A percentile compares a stretch with the other conserved stretches of the same genome.
phyloP scores from a whole-genome alignment of 176 grass and related monocot species.

The Cenchrus purpureus region DNA sequence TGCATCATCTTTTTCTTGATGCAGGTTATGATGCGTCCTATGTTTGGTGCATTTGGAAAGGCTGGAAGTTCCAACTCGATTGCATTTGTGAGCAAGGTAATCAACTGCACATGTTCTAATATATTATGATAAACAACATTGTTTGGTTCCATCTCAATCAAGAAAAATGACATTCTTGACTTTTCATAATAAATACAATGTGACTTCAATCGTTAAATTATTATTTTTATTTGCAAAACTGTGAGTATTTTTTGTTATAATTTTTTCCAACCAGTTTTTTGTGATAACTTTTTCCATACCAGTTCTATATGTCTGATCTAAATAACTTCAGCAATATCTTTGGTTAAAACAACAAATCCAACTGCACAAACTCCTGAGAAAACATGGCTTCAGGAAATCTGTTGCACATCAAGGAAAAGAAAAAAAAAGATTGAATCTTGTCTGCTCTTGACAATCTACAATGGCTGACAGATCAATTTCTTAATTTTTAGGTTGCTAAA shows the following conservation, averaged over 20 bases:
- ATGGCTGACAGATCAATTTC: slow-evolving; percentile 6
- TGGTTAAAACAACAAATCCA: too few relatives aligned
- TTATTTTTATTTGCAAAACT: too few relatives aligned
- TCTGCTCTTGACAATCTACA: background rate
- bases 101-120: slow-evolving; percentile 27
- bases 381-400: background rate
- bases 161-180: background rate
- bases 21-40: slow-evolving; percentile 93
- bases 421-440: background rate
- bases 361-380: too few relatives aligned
- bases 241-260: too few relatives aligned
- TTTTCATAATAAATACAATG: background rate
- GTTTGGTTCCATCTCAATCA: background rate
- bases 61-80: slow-evolving; percentile 89
- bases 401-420: background rate
- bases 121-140: slow-evolving; percentile 30
- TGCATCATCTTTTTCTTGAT: slow-evolving; percentile 40
- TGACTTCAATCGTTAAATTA: background rate
- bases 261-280: too few relatives aligned
- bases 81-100: slow-evolving; percentile 96
- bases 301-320: too few relatives aligned
- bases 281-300: too few relatives aligned
- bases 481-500: slow-evolving; percentile 68
- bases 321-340: too few relatives aligned
- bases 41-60: slow-evolving; percentile 94